Evolutionary conservation across 176 grass and related monocot genomes (phyloP).

Genomic region (Eleusine indica): DNA sequence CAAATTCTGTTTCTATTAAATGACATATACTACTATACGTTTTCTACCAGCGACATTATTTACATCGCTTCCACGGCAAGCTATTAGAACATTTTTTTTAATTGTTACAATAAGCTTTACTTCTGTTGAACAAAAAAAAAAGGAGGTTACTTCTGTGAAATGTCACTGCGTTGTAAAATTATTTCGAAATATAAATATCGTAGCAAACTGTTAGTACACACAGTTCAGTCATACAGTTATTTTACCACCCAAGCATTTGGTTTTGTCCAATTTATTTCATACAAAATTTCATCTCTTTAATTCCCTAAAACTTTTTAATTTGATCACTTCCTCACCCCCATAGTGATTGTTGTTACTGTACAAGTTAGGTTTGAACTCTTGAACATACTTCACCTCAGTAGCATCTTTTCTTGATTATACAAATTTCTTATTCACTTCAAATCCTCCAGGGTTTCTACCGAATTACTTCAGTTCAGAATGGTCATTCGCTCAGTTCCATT

Average conservation of each 20-base stretch:
- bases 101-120: neutral
- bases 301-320: neutral
- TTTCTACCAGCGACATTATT: neutral
- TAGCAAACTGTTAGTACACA: too few relatives aligned
- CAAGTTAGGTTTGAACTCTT: neutral
- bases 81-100: neutral
- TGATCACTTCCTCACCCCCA: neutral
- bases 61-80: too few relatives aligned
- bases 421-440: neutral
- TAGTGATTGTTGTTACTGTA: neutral
- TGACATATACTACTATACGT: neutral
- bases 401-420: neutral
- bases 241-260: neutral
- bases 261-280: neutral
- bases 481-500: conserved; percentile 81
- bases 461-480: conserved; percentile 88
- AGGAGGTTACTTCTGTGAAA: neutral
- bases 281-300: neutral
- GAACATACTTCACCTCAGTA: neutral
- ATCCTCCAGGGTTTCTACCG: conserved; percentile 59
- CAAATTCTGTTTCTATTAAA: neutral
- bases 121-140: too few relatives aligned
- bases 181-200: too few relatives aligned
- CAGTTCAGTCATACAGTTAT: too few relatives aligned
- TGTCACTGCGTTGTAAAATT: too few relatives aligned